These are phyloP conservation scores for Calonectria henricotiae DNA, from an alignment of 2,329 filamentous ascomycete species.

Conservation along the genomic window DNA sequence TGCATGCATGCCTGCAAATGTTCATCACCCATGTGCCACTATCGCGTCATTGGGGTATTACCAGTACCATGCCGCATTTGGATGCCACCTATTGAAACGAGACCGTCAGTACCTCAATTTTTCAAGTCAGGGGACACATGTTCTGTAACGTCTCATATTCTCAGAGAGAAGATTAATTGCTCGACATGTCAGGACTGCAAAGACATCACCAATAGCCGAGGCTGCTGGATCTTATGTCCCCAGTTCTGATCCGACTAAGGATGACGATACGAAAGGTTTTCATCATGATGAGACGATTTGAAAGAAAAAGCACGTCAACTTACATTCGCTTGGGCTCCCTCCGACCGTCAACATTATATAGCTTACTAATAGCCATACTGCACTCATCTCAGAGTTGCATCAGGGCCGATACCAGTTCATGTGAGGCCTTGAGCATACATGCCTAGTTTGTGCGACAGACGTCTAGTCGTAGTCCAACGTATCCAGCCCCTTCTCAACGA, in stretches of 20 bases:
- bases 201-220: conserved; percentile 54
- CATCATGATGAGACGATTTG: conserved; percentile 75
- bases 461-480: conserved; percentile 72
- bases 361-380: neutral
- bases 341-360: neutral
- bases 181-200: conserved; percentile 63
- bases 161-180: conserved; percentile 73
- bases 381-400: neutral
- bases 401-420: neutral
- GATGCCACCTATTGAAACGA: conserved; percentile 33
- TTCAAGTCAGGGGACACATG: conserved; percentile 9
- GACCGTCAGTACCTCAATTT: conserved; percentile 41
- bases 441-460: neutral
- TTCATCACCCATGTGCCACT: neutral
- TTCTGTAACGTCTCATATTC: conserved; percentile 35
- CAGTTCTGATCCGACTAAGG: conserved; percentile 84
- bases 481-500: conserved; percentile 75
- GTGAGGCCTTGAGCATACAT: neutral
- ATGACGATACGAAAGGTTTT: conserved; percentile 90
- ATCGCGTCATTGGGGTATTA: neutral
- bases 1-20: neutral
- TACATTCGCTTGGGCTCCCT: conserved; percentile 36
- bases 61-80: neutral
- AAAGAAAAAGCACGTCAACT: conserved; percentile 31
- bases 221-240: conserved; percentile 56